A percentile compares a stretch with the other conserved stretches of the same genome.
phyloP scores from a whole-genome alignment of 495 filamentous ascomycete genomes.

The Aspergillus affinis region DNA sequence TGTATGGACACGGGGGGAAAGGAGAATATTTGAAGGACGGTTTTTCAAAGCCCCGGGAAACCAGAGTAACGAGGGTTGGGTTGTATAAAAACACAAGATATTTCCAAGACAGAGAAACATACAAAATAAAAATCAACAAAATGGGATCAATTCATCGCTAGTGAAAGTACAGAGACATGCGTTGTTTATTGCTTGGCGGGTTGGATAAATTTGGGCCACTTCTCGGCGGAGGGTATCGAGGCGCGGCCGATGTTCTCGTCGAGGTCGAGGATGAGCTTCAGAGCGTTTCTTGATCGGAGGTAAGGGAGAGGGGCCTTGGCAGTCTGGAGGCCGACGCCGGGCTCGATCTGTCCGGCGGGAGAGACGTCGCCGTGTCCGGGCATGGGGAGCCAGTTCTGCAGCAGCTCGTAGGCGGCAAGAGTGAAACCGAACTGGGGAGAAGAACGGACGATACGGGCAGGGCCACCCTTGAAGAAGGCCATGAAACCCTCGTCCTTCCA shows the following conservation, averaged over 20 bases:
- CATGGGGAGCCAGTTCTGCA: slow-evolving; percentile 81
- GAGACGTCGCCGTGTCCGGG: slow-evolving; percentile 59
- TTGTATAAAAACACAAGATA: slow-evolving; percentile 13
- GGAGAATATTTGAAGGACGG: not conserved
- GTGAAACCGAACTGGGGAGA: slow-evolving; percentile 99
- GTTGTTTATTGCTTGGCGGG: slow-evolving; percentile 32
- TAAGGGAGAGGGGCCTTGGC: slow-evolving; percentile 74
- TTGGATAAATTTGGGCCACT: slow-evolving; percentile 42
- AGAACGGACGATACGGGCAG: slow-evolving; percentile 88
- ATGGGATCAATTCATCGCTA: slow-evolving; percentile 33
- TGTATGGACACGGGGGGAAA: slow-evolving; percentile 18
- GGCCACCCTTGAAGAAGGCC: slow-evolving; percentile 98
- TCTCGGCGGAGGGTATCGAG: slow-evolving; percentile 54
- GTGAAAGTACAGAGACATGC: slow-evolving; percentile 23
- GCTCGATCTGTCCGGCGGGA: slow-evolving; percentile 49
- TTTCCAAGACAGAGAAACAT: slow-evolving; percentile 21
- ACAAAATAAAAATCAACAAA: slow-evolving; percentile 18
- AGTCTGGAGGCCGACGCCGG: slow-evolving; percentile 54
- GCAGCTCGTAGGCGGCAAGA: slow-evolving; percentile 87
- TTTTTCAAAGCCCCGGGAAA: slow-evolving; percentile 11
- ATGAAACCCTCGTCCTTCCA: slow-evolving; percentile 87
- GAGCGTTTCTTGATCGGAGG: slow-evolving; percentile 84
- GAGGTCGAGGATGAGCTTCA: slow-evolving; percentile 94
- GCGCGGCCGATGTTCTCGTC: slow-evolving; percentile 84
- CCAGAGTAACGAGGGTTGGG: slow-evolving; percentile 1